Evolutionary conservation across 495 filamentous ascomycete species (phyloP), one percentile per base, ranked within the genome.

Genomic region (Xylaria acuta): DNA sequence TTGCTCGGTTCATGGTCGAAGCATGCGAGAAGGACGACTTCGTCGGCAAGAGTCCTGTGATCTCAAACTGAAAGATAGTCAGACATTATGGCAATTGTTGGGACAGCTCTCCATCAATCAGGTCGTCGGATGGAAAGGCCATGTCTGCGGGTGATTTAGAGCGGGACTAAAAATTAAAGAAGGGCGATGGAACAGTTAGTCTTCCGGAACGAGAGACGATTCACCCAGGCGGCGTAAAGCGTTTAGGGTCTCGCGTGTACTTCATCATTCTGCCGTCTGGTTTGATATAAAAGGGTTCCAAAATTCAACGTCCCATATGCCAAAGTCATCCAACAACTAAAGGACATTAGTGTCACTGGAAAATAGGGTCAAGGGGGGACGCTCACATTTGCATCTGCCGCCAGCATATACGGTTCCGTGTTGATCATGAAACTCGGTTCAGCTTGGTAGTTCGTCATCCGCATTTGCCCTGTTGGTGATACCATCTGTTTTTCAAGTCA

Each of bases 1-100:
- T 85, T 7, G 84, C 82, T 40, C 71, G 58, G 70, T 85, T 79
- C 74, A 69, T 85, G 79, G 80, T 86, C 40, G 80, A 83, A 75
- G 82, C 81, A 47, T 79, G 74, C 32, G 79, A 81, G 74, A 78
- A 75, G 47, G 76, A 72, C 27, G 75, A 73, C 43, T 83, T 76
- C 77, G 75, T 80, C 73, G 75, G 78, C 41, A 80, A 67, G 60
- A 77, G 81, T 65, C 77, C 82, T 58, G 82, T 85, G 32, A 81
- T 85, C 63, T 73, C 73, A n/a, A 82, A 82, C 72, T 81, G n/a
- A 66, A 81, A 8, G 16, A 59, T 36, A 3, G 3, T 49, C 51
- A n/a, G 40, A 49, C 14, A n/a, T 27, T 20, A 41, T 41, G 1
- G 25, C 22, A 56, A 56, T 30, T 25, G 1, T 16, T 14, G 20